Evolutionary conservation across 306 rosid species (phyloP), one percentile per base, ranked within the genome.

Genomic region (Oemleria cerasiformis): DNA sequence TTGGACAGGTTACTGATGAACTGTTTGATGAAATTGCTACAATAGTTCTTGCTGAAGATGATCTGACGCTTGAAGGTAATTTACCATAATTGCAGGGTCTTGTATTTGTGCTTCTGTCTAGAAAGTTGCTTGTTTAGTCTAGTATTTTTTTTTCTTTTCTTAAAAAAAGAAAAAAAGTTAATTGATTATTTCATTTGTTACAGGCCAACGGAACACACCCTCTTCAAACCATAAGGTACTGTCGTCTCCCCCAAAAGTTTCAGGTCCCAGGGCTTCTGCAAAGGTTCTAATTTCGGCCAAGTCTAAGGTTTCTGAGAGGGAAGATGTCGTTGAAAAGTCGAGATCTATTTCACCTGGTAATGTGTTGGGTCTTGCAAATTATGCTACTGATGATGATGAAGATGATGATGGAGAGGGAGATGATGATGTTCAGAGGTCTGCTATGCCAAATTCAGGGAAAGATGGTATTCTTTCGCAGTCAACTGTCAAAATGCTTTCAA

Each of bases 1-100:
- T 82, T 72, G 3, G 50, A 56, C 81, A 94, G 99, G 99, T 94
- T 75, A 94, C 99, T 73, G 99, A 91, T 75, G 96, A 89, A 73
- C 84, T 91, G 70, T 94, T 94, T 82, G 97, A 94, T 85, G 99
- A 91, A 77, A 89, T 94, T 81, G 97, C 97, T 45, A 88, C 90
- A 21, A 91, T 87, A 82, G 96, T 91, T 82, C 85, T 94, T 39
- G 69, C 69, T 59, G 99, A 94, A 85, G 97, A 91, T 73, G 89
- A 88, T 81, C 66, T 49, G 51, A 79, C 85, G 62, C 75, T 83
- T 79, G 90, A 86, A 78, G 97, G 99, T 94, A 78, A 67, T 67
- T 65, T 25, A 53, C 43, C 65, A 44, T 61, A 30, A 79, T 39
- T 38, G 55, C 57, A 51, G 17, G 12, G 63, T 65, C 70, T 63